Evolutionary conservation across 1,284 basidiomycete species (phyloP).

Genomic region (Heterobasidion occidentale): DNA sequence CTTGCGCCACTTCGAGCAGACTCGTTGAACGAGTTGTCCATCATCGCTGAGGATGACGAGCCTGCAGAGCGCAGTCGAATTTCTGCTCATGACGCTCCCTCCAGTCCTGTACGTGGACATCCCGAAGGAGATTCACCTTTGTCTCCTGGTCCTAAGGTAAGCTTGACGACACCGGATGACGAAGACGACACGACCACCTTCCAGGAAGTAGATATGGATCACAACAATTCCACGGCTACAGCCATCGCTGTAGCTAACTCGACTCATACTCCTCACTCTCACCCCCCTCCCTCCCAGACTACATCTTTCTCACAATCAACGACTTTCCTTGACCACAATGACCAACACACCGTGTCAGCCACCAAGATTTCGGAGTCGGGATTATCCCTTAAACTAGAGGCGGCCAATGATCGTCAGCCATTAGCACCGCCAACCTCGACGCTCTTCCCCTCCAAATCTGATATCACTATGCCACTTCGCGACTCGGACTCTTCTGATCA

Average conservation of each 20-base stretch:
- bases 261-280: slow-evolving; percentile 25
- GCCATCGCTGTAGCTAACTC: slow-evolving; percentile 4
- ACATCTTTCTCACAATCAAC: slow-evolving; percentile 4
- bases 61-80: slow-evolving; percentile 20
- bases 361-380: slow-evolving; percentile 9
- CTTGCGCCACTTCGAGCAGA: slow-evolving; percentile 9
- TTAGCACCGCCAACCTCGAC: slow-evolving; percentile 6
- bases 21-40: slow-evolving; percentile 39
- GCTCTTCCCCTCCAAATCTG: slow-evolving; percentile 9
- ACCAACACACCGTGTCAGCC: not conserved
- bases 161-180: slow-evolving; percentile 4
- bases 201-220: slow-evolving; percentile 8
- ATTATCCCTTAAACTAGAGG: slow-evolving; percentile 7
- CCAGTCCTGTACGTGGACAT: slow-evolving; percentile 1
- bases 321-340: not conserved
- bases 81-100: slow-evolving; percentile 4
- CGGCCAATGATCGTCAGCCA: slow-evolving; percentile 23
- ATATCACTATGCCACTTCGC: slow-evolving; percentile 20
- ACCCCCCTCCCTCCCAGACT: slow-evolving; percentile 28
- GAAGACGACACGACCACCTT: slow-evolving; percentile 3
- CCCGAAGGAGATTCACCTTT: not conserved
- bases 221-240: slow-evolving; percentile 9
- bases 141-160: not conserved
- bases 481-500: slow-evolving; percentile 15
- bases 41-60: slow-evolving; percentile 69